These are phyloP conservation scores for Delphinella strobiligena DNA, from an alignment of 2,329 filamentous ascomycete species.

Conservation along the genomic window DNA sequence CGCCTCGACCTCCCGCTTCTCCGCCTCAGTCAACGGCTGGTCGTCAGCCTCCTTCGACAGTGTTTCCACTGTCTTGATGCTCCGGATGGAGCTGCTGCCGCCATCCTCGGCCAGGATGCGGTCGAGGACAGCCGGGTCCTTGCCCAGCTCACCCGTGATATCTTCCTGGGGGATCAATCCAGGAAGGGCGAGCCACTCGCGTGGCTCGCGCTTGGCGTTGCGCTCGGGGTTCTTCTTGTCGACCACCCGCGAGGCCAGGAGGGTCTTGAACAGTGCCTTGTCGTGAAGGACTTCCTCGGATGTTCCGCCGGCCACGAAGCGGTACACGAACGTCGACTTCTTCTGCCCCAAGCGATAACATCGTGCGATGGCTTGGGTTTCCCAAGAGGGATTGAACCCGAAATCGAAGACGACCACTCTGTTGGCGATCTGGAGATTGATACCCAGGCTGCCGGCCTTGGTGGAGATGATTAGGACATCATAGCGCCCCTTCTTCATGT, in stretches of 20 bases:
- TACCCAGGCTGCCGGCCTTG: conserved; percentile 64
- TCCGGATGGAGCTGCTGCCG: conserved; percentile 37
- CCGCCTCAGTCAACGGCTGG: conserved; percentile 19
- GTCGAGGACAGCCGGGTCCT: conserved; percentile 51
- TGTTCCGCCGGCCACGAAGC: conserved; percentile 64
- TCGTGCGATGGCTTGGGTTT: conserved; percentile 78
- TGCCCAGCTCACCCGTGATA: conserved; percentile 38
- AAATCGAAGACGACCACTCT: conserved; percentile 80
- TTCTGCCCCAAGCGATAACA: conserved; percentile 75
- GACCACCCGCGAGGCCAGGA: conserved; percentile 66
- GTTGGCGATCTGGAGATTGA: conserved; percentile 77
- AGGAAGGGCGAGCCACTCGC: conserved; percentile 49
- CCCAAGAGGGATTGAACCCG: conserved; percentile 65
- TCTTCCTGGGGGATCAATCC: conserved; percentile 40
- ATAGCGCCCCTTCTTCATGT: conserved; percentile 50
- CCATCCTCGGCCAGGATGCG: conserved; percentile 40
- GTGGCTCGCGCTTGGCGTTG: conserved; percentile 41
- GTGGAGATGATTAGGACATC: conserved; percentile 72
- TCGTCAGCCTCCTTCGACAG: conserved; percentile 21
- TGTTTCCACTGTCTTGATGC: conserved; percentile 22
- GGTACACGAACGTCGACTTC: conserved; percentile 76
- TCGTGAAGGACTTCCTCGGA: conserved; percentile 67
- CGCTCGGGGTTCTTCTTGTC: conserved; percentile 71
- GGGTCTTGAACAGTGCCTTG: conserved; percentile 67
- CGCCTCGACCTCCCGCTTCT: conserved; percentile 17